Percentiles rank a stretch among this genome's conserved stretches.
Conservation (phyloP, 2,329 filamentous ascomycete genomes). For the Talaromyces sp. region DNA sequence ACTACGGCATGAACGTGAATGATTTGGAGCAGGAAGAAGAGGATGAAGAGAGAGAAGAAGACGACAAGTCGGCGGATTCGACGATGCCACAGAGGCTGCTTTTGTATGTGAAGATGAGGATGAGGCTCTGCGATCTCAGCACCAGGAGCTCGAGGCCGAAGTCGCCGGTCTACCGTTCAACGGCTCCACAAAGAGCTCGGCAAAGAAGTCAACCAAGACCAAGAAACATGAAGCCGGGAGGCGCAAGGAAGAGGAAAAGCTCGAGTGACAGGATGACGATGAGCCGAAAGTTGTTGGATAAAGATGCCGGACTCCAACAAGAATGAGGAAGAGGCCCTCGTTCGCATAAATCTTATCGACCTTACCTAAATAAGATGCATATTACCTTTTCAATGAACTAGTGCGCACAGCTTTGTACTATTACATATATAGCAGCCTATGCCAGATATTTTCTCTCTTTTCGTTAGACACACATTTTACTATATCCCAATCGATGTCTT, state of each 20-base stretch:
- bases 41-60: slow-evolving; percentile 46
- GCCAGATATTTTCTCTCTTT: too few relatives aligned
- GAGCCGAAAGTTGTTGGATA: slow-evolving; percentile 87
- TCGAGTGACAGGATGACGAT: slow-evolving; percentile 97
- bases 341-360: too few relatives aligned
- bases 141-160: slow-evolving; percentile 94
- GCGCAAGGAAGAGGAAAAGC: slow-evolving; percentile 72
- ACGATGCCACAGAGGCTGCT: slow-evolving; percentile 45
- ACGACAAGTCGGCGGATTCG: slow-evolving; percentile 51
- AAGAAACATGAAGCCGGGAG: slow-evolving; percentile 66
- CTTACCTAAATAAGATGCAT: too few relatives aligned
- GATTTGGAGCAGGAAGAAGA: slow-evolving; percentile 45
- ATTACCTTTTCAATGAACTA: not conserved
- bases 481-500: too few relatives aligned
- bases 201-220: slow-evolving; percentile 63
- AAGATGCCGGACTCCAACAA: slow-evolving; percentile 97
- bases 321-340: slow-evolving; percentile 74
- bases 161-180: slow-evolving; percentile 63
- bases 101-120: slow-evolving; percentile 57
- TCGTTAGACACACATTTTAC: too few relatives aligned
- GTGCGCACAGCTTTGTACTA: too few relatives aligned
- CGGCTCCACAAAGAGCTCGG: slow-evolving; percentile 56
- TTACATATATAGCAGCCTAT: too few relatives aligned
- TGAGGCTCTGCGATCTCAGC: slow-evolving; percentile 61
- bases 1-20: slow-evolving; percentile 49